A percentile compares a stretch with the other conserved stretches of the same genome.
Conservation (phyloP, 176 grass and related monocot genomes). For the Carex myosuroides region DNA sequence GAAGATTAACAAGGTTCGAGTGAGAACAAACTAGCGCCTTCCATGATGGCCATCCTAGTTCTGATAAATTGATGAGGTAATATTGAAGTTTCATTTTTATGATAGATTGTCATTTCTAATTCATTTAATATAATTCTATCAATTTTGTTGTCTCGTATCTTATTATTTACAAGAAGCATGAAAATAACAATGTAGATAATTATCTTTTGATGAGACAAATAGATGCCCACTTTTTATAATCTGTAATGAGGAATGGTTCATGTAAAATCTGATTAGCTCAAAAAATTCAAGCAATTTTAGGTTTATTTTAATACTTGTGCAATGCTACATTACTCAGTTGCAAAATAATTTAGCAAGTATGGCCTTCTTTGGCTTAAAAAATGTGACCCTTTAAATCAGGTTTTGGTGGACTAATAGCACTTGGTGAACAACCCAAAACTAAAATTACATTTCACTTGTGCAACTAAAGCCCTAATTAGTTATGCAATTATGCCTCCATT, state of each 20-base stretch:
- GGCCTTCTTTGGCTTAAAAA: not conserved
- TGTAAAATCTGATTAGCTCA: slow-evolving; percentile 2
- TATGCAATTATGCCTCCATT: not conserved
- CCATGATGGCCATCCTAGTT: slow-evolving; percentile 96
- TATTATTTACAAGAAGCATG: not conserved
- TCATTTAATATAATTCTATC: not conserved
- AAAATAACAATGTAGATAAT: not conserved
- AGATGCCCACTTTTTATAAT: slow-evolving; percentile 86
- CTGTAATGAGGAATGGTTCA: slow-evolving; percentile 36
- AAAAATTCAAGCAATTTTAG: not conserved
- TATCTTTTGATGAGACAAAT: slow-evolving; percentile 93
- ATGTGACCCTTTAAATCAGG: not conserved
- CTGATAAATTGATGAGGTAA: slow-evolving; percentile 31
- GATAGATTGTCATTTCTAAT: not conserved
- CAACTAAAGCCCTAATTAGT: not conserved
- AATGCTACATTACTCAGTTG: not conserved
- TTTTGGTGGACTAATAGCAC: not conserved
- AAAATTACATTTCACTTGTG: not conserved
- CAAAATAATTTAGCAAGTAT: not conserved
- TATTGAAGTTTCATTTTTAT: not conserved
- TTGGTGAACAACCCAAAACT: not conserved
- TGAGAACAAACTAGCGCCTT: slow-evolving; percentile 99
- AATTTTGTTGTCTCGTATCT: not conserved
- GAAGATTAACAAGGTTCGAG: slow-evolving; percentile 80
- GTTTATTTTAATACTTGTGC: not conserved